Base-by-base conservation (phyloP, 148 eudicot genomes). In the Vaccinium darrowii region DNA sequence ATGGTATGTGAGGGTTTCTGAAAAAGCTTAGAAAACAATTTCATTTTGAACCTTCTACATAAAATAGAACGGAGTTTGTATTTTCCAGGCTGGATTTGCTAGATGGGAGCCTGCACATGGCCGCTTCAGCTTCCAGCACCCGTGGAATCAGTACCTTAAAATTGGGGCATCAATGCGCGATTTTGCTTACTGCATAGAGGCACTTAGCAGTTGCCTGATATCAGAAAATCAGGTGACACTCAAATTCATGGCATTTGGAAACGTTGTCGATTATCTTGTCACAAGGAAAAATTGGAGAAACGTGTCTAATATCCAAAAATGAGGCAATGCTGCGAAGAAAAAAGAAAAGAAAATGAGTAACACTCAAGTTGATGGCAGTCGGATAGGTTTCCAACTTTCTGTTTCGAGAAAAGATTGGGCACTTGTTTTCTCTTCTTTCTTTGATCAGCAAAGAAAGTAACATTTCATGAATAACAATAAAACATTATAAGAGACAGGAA, bases 81-180 rank as follows among this genome's bases (percentile, higher is more conserved):
- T 60, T 60, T 52, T 60, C 7, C 52, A 84, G 85, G 87, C 87
- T 11, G 71, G 72, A 81, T 85, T 85, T 75, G 87, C 87, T 19
- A 74, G 84, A 85, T 85, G 87, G 87, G 87, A 85, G 65, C 87
- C 87, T 85, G 87, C 84, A 9, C 84, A 85, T 62, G 87, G 87
- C 36, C 54, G 53, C 49, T 85, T 85, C 81, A 81, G 36, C 65
- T 85, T 85, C 76, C 71, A 77, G 57, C 87, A 85, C 60, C 87
- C 87, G 5, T 85, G 87, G 87, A 81, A 60, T 23, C 80, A 81
- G 50, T 85, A 85, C 74, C 63, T 85, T 14, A 85, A 85, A 85
- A 52, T 85, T 43, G 84, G 87, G 39, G 84, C 81, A 50, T 56
- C 84, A 75, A 60, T 77, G 71, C 87, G 84, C 36, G 53, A 54